Evolutionary conservation across 208 protist genomes (phyloP).

Genomic region (Leishmania mexicana): DNA sequence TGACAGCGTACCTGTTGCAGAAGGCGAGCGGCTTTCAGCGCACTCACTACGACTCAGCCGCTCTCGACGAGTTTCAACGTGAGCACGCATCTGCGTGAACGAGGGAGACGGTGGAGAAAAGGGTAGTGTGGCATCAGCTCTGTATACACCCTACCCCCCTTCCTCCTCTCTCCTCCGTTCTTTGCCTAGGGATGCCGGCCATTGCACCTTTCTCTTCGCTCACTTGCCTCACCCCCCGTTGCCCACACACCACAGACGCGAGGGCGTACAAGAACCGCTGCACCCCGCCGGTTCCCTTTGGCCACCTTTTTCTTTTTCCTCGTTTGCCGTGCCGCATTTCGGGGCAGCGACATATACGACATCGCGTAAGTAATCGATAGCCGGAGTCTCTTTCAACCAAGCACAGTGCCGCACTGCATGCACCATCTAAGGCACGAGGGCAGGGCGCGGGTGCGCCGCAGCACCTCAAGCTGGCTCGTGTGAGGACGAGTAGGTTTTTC

Average conservation of each 20-base stretch:
- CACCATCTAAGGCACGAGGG: not conserved
- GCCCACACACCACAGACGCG: not conserved
- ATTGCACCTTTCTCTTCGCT: not conserved
- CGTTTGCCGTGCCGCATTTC: not conserved
- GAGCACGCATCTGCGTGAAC: slow-evolving; percentile 29
- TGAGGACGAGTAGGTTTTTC: not conserved
- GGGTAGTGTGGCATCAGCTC: not conserved
- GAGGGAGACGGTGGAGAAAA: not conserved
- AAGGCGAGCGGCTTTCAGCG: slow-evolving; percentile 45
- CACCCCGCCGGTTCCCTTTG: not conserved
- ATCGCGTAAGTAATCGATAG: not conserved
- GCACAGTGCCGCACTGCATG: not conserved
- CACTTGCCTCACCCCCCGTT: not conserved
- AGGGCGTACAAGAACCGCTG: not conserved
- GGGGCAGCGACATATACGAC: not conserved
- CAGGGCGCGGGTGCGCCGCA: not conserved
- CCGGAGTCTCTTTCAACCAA: not conserved
- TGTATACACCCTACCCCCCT: not conserved
- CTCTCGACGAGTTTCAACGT: slow-evolving; percentile 51
- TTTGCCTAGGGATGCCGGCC: not conserved
- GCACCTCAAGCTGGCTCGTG: not conserved
- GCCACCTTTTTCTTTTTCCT: not conserved
- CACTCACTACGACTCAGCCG: slow-evolving; percentile 52
- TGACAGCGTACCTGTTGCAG: slow-evolving; percentile 50
- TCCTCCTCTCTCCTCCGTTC: not conserved